Base-by-base conservation (phyloP, 1,284 basidiomycete species). In the Moniliophthora roreri region DNA sequence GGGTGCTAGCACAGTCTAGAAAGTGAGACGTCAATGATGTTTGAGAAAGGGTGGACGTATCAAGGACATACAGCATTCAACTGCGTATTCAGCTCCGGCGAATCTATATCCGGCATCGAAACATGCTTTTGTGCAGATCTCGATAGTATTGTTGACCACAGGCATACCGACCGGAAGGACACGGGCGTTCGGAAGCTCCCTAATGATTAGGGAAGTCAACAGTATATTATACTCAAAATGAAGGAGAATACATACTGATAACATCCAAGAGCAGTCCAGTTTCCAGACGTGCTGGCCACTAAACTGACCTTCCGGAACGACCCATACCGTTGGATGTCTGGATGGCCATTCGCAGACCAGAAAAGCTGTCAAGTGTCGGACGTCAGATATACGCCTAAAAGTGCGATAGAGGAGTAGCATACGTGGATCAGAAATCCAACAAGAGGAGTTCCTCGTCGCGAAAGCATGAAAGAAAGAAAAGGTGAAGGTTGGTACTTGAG, bases 241-340 rank as follows among this genome's bases (percentile, higher is more conserved):
- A 56, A 36, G 52, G 28, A 18, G 23, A 13, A 34, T 18, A 70
- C 80, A 45, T 66, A 88, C 86, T 77, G 80, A 68, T 79, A 82
- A 60, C 87, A 89, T 65, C 85, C 85, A 58, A 76, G 67, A 34
- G 77, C 76, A n/a, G 72, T 74, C 82, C 83, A 89, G 45, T 68
- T 74, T 3, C 72, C 72, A 4, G 82, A 82, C 6, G 28, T 11
- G 11, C 7, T 11, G 28, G 7, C 11, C 11, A 6, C 28, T 11
- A 6, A 32, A 32, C 28, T 11, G 28, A 11, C 6, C 6, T 32
- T 11, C 28, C 7, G 11, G 11, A 32, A 6, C 11, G 28, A 32
- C 28, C 28, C 7, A 32, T 32, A 32, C 7, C 28, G 28, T 32
- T 32, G 28, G 11, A n/a, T n/a, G n/a, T n/a, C n/a, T n/a, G 28